Conservation (phyloP, 495 filamentous ascomycete genomes). For the Melanomma pulvis-pyrius region DNA sequence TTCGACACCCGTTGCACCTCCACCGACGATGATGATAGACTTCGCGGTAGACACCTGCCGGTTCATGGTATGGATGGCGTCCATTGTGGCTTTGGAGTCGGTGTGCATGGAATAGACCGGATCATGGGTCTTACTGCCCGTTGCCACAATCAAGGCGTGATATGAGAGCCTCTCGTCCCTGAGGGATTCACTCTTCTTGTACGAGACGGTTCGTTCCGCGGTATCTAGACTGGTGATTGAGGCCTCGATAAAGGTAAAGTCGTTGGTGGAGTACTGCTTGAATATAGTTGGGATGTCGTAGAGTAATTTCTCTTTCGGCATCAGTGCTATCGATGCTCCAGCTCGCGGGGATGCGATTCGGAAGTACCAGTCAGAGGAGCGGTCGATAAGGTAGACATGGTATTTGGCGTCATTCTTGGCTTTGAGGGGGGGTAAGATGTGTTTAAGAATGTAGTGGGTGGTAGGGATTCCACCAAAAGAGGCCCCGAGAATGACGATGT, state of each 20-base stretch:
- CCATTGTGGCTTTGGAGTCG: constrained; percentile 48
- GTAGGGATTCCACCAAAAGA: constrained; percentile 57
- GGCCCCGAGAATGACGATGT: constrained; percentile 66
- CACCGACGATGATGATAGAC: constrained; percentile 62
- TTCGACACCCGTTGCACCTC: constrained; percentile 66
- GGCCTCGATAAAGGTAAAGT: constrained; percentile 61
- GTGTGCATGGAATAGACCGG: constrained; percentile 40
- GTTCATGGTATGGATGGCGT: constrained; percentile 40
- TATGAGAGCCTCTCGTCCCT: constrained; percentile 17
- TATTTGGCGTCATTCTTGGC: constrained; percentile 45
- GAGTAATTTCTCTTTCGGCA: constrained; percentile 50
- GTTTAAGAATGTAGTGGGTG: constrained; percentile 61
- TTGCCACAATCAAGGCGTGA: constrained; percentile 32
- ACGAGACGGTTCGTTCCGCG: constrained; percentile 19
- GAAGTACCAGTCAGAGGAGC: constrained; percentile 56
- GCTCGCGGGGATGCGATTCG: constrained; percentile 54
- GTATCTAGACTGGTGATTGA: constrained; percentile 54
- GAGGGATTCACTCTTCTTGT: constrained; percentile 14
- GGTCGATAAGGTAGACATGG: constrained; percentile 57
- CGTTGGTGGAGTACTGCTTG: constrained; percentile 50
- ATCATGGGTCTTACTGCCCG: constrained; percentile 18
- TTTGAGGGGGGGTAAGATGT: constrained; percentile 45
- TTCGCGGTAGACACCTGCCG: constrained; percentile 55
- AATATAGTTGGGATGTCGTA: constrained; percentile 54
- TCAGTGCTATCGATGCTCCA: constrained; percentile 49